phyloP scores from a whole-genome alignment of 306 rosid genomes.

The Prunus mume region DNA sequence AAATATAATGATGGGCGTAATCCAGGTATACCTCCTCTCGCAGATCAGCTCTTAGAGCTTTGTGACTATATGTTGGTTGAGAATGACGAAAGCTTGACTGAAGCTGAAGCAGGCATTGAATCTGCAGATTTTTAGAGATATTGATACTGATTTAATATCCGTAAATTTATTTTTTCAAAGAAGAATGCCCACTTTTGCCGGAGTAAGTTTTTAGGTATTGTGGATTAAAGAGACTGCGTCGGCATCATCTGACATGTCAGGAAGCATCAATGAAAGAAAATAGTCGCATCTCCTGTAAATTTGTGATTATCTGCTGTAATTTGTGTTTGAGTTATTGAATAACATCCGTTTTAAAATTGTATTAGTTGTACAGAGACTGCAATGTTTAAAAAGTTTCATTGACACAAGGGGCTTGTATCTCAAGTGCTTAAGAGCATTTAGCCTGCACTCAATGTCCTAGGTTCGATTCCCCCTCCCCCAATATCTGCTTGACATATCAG shows the following conservation, averaged over 20 bases:
- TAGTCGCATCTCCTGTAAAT: not conserved
- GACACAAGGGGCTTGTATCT: no score
- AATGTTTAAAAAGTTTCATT: not conserved
- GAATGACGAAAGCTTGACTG: slow-evolving; percentile 74
- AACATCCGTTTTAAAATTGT: not conserved
- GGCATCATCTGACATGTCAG: not conserved
- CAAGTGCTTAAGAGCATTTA: no score
- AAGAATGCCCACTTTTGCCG: not conserved
- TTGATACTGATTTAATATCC: slow-evolving; percentile 14
- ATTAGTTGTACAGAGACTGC: not conserved
- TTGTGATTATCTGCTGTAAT: not conserved
- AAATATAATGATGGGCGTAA: slow-evolving; percentile 76
- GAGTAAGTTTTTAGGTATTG: not conserved
- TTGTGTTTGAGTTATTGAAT: not conserved
- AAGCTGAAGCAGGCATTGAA: slow-evolving; percentile 91
- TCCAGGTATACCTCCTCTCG: slow-evolving; percentile 92
- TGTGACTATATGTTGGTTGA: slow-evolving; percentile 78
- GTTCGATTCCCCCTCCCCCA: no score
- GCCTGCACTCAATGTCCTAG: no score
- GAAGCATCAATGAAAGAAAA: not conserved
- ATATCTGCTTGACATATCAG: no score
- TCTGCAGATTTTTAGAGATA: slow-evolving; percentile 34
- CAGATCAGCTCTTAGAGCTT: slow-evolving; percentile 82
- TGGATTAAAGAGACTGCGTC: not conserved
- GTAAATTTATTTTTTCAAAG: not conserved